Evolutionary conservation across 768 basidiomycete genomes (phyloP), one percentile per base, ranked within the genome.

Genomic region (Termitomyces sp.): DNA sequence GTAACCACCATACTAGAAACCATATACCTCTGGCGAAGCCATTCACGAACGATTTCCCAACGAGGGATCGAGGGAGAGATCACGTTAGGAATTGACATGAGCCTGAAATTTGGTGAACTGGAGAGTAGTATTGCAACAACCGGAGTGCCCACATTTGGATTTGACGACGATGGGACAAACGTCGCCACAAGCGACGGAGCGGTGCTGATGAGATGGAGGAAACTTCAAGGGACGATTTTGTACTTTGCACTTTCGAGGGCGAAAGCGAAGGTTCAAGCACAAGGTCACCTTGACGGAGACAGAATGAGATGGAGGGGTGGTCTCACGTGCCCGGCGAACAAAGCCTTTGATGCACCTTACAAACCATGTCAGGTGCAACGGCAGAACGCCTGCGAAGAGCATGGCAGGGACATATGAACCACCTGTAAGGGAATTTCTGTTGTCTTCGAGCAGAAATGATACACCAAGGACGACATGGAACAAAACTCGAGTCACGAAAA

Each of bases 301-400:
- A 33, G 32, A 9, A 33, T 7, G 30, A 30, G 30, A 30, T n/a
- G n/a, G n/a, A n/a, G n/a, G n/a, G n/a, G 53, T 27, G 18, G 47
- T 55, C 58, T 65, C 40, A n/a, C 42, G 6, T n/a, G 59, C 57
- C 37, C 67, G 56, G 62, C 74, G 73, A 37, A 77, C 22, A 58
- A 82, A 78, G 0, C 82, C 81, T 58, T 71, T 72, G 37, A 85
- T 24, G 55, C 79, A 82, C 9, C 78, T 78, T 1, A 60, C 53
- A 69, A 85, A 84, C 84, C 84, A 85, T 43, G 73, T 65, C 1
- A 73, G 76, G 60, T 85, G 84, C 48, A 85, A 67, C 13, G 79
- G 76, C 36, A 82, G 73, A 24, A 82, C 75, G 43, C 69, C 56
- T 4, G 66, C 60, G 54, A 82, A 69, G 52, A 82, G 59, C 32